Base-by-base conservation (phyloP, 331 rosid species). In the Spiraea crenata region DNA sequence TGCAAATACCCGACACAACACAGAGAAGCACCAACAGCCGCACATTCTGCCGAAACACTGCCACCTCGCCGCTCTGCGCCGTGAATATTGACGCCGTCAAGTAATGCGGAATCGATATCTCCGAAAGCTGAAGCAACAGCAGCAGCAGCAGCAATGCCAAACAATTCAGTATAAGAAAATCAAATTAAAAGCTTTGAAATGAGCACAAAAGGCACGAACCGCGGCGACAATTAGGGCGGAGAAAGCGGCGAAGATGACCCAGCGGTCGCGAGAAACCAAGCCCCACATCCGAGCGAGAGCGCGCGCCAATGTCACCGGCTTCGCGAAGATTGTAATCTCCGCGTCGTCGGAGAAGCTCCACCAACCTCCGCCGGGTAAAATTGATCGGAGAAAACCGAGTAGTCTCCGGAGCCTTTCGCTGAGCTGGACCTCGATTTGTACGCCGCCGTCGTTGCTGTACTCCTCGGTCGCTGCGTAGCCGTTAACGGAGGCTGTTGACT, bases 271-370 rank as follows among this genome's bases (percentile, higher is more conserved):
- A 25, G 97, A 75, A 45, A 93, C 95, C 57, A 93, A 83, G 19
- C 80, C 76, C 97, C 97, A 93, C 99, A 91, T 93, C 86, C 89
- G 82, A 6, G 41, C 16, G 16, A 93, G 87, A 13, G 97, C 97
- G 34, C 89, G 84, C 76, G 84, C 78, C 61, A 93, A 90, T 13
- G 97, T 84, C 63, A 91, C 90, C 17, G 97, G 95, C 67, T 93
- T 76, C 69, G 88, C 87, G 65, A 77, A 57, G 20, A 79, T 15
- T 56, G 52, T 80, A 58, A 79, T 56, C 4, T 86, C 82, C 5
- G 68, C 85, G 11, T 79, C 95, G 13, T 80, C 78, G 67, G 86
- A 80, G 81, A 91, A 85, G 69, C 74, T 76, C 97, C 99, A 93
- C 97, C 99, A 93, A 7, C 66, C 67, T 1, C 96, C 99, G 34